phyloP scores from a whole-genome alignment of 2,329 filamentous ascomycete species.

The Epichloe gansuensis region DNA sequence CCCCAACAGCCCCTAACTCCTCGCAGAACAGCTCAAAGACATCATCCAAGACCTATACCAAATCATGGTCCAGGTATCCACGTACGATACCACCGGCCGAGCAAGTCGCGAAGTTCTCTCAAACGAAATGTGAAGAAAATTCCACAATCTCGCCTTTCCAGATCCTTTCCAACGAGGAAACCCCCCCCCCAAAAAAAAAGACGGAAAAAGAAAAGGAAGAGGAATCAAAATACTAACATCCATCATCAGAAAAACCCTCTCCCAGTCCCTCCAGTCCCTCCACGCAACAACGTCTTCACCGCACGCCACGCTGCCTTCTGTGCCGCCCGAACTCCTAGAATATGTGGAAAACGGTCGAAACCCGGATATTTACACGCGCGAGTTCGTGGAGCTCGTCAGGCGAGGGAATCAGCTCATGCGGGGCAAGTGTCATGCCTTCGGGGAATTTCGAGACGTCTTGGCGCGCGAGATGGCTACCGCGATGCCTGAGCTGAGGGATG shows the following conservation, averaged over 20 bases:
- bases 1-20: not conserved
- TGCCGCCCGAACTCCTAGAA: slow-evolving; percentile 50
- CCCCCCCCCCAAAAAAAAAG: not conserved
- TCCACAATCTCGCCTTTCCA: not conserved
- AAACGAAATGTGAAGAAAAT: slow-evolving; percentile 31
- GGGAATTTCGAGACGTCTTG: slow-evolving; percentile 46
- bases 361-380: slow-evolving; percentile 61
- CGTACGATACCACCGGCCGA: slow-evolving; percentile 42
- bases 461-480: slow-evolving; percentile 43
- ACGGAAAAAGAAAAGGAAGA: not conserved
- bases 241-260: slow-evolving; percentile 26
- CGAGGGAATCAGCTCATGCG: slow-evolving; percentile 53
- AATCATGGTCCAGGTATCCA: slow-evolving; percentile 48
- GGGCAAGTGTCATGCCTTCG: slow-evolving; percentile 51
- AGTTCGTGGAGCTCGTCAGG: slow-evolving; percentile 57
- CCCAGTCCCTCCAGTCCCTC: slow-evolving; percentile 24
- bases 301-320: slow-evolving; percentile 29
- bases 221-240: not conserved
- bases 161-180: not conserved
- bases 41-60: slow-evolving; percentile 52
- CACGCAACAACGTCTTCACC: slow-evolving; percentile 29
- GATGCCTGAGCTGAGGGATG: slow-evolving; percentile 45
- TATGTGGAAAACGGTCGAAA: slow-evolving; percentile 62
- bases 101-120: slow-evolving; percentile 44
- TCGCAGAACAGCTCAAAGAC: slow-evolving; percentile 43